Conservation (phyloP, 176 grass and related monocot species). For the Zea luxurians region DNA sequence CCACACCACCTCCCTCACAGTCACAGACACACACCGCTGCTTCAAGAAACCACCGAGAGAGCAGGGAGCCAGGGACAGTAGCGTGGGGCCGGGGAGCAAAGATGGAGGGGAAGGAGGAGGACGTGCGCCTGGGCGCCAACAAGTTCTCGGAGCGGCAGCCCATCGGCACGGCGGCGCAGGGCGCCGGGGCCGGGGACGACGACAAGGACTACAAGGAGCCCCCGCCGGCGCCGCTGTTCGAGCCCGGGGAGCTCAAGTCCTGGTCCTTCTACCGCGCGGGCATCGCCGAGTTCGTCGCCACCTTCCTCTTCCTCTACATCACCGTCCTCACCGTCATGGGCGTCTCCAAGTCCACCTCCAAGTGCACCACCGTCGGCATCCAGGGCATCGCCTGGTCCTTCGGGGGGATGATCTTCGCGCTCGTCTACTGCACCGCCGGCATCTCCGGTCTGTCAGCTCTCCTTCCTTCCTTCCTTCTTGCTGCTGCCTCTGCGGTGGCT, state of each 20-base stretch:
- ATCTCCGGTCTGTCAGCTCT: slow-evolving; percentile 60
- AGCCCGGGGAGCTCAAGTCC: slow-evolving; percentile 81
- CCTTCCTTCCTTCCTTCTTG: not conserved
- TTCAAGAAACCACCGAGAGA: not conserved
- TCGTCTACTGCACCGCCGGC: slow-evolving; percentile 94
- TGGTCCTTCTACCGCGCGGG: slow-evolving; percentile 97
- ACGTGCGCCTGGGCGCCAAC: slow-evolving; percentile 76
- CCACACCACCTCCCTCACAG: not conserved
- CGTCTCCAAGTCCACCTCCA: slow-evolving; percentile 56
- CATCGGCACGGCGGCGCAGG: slow-evolving; percentile 79
- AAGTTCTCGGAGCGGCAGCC: slow-evolving; percentile 78
- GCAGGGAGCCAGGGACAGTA: not conserved
- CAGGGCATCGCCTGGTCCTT: slow-evolving; percentile 95
- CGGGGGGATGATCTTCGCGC: slow-evolving; percentile 91
- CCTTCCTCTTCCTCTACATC: slow-evolving; percentile 97
- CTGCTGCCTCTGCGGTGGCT: not conserved
- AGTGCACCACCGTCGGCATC: slow-evolving; percentile 79
- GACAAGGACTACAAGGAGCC: slow-evolving; percentile 89
- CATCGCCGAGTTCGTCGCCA: slow-evolving; percentile 88
- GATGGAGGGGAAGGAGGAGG: slow-evolving; percentile 92
- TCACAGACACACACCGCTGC: not conserved
- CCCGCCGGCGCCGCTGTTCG: slow-evolving; percentile 75
- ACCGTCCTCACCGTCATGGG: slow-evolving; percentile 92
- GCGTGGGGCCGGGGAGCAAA: too few relatives aligned
- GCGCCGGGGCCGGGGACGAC: slow-evolving; percentile 29